Evolutionary conservation across 2,329 filamentous ascomycete genomes (phyloP), one percentile per base, ranked within the genome.

Genomic region (Onygena corvina): DNA sequence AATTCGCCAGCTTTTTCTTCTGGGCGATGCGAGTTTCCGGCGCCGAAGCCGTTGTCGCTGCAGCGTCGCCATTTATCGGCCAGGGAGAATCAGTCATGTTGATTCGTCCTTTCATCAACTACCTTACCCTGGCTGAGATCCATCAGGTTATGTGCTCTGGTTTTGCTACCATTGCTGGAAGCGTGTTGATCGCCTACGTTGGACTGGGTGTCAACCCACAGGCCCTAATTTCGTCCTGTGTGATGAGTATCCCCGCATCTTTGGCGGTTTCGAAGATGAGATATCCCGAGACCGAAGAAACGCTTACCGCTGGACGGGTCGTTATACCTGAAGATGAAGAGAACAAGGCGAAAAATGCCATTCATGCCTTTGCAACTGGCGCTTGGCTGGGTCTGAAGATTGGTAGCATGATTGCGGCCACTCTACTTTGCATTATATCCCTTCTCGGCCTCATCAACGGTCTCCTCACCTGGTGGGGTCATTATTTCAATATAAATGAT

Each of bases 81-180:
- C 88, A 94, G 71, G 88, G 89, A 61, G 89, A 94, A 73, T 92
- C 85, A 20, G 87, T 86, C 52, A 93, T 94, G 84, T 71, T 95
- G 60, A 87, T 95, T 66, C 81, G 81, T 49, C 87, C 87, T 0
- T 94, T 93, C 64, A 80, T 94, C 42, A 73, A 85, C 8, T 82
- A 92, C 65, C 77, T 94, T 61, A 95, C 89, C 54, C 76, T 81
- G 61, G 86, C 87, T 56, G 89, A 95, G 67, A 71, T 94, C 51
- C 89, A 94, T 67, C 88, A 94, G 69, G 76, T 94, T 66, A 88
- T 95, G 86, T 85, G 83, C 48, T 93, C 84, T 56, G 89, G 88
- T 54, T 94, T 93, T 59, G 88, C 89, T 20, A 94, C 89, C 42
- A 94, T 95, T 59, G 85, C 88, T 9, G 89, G 89, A 53, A 87